These are phyloP conservation scores for Leersia perrieri DNA, from an alignment of 176 grass and related monocot species.

Conservation along the genomic window DNA sequence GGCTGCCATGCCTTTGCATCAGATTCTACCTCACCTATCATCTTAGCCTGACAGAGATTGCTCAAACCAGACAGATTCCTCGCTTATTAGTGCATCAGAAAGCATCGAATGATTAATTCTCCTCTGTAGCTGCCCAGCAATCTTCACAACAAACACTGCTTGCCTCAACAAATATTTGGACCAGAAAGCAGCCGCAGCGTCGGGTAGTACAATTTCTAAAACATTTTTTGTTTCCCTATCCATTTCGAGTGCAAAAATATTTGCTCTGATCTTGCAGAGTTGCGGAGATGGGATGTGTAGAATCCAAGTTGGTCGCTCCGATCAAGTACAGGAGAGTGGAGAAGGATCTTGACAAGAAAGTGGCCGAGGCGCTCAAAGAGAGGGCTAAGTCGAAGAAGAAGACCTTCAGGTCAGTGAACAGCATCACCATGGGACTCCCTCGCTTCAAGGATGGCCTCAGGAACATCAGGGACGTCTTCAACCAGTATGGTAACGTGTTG, in stretches of 20 bases:
- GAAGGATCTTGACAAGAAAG: slow-evolving; percentile 49
- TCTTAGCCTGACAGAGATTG: neutral
- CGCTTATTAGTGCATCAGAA: neutral
- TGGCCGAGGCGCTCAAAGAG: slow-evolving; percentile 58
- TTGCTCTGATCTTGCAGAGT: neutral
- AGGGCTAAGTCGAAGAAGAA: slow-evolving; percentile 29
- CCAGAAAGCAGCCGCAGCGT: too few species aligned
- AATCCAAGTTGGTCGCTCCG: slow-evolving; percentile 9
- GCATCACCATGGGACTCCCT: slow-evolving; percentile 79
- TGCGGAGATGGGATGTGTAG: slow-evolving; percentile 23
- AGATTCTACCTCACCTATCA: slow-evolving; percentile 25
- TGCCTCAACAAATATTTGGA: too few species aligned
- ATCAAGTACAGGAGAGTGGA: slow-evolving; percentile 39
- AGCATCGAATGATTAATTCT: neutral
- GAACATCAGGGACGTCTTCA: slow-evolving; percentile 60
- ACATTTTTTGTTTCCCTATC: neutral
- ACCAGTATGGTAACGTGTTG: slow-evolving; percentile 48
- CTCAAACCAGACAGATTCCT: slow-evolving; percentile 16
- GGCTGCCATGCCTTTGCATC: slow-evolving; percentile 28
- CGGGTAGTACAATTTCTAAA: neutral
- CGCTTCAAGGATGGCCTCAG: slow-evolving; percentile 64
- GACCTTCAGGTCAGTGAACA: slow-evolving; percentile 66
- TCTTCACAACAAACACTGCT: neutral
- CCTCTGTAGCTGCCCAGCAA: neutral
- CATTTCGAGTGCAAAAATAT: neutral